Evolutionary conservation across 108 stramenopile genomes (phyloP).

Genomic region (Fragilariopsis cylindrus): DNA sequence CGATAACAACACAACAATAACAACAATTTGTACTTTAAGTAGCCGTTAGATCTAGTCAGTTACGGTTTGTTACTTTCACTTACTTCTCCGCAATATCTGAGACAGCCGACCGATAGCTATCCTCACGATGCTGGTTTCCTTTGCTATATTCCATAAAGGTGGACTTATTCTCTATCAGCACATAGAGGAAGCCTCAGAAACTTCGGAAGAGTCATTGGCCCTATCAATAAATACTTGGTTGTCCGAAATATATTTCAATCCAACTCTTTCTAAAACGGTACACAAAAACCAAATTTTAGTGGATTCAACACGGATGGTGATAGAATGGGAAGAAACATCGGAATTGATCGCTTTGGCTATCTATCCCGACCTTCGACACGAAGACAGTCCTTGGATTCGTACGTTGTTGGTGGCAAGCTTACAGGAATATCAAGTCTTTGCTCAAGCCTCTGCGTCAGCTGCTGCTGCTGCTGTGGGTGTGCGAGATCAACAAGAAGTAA

Average conservation of each 20-base stretch:
- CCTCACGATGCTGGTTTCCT: slow-evolving; percentile 60
- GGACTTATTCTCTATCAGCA: slow-evolving; percentile 59
- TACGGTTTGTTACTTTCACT: too few relatives aligned
- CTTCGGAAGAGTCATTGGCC: slow-evolving; percentile 1
- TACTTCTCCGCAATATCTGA: too few relatives aligned
- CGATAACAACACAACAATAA: too few relatives aligned
- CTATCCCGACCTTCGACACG: slow-evolving; percentile 52
- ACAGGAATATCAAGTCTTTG: slow-evolving; percentile 36
- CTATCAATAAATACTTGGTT: slow-evolving; percentile 32
- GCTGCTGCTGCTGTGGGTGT: neutral
- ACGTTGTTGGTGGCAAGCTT: slow-evolving; percentile 25
- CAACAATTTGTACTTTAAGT: too few relatives aligned
- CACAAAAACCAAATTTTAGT: slow-evolving; percentile 24
- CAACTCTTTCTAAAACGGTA: slow-evolving; percentile 31
- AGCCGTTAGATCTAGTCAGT: too few relatives aligned
- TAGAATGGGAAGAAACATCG: slow-evolving; percentile 45
- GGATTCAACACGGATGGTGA: slow-evolving; percentile 13
- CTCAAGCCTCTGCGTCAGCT: neutral
- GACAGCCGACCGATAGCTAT: neutral
- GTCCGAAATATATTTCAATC: slow-evolving; percentile 39
- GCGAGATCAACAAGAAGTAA: neutral
- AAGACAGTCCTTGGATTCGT: slow-evolving; percentile 43
- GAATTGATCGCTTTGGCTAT: slow-evolving; percentile 40
- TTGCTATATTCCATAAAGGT: slow-evolving; percentile 78
- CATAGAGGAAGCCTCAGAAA: neutral